A percentile compares a stretch with the other conserved stretches of the same genome.
Conservation (phyloP, 2,329 filamentous ascomycete species). For the Claviceps humidiphila region DNA sequence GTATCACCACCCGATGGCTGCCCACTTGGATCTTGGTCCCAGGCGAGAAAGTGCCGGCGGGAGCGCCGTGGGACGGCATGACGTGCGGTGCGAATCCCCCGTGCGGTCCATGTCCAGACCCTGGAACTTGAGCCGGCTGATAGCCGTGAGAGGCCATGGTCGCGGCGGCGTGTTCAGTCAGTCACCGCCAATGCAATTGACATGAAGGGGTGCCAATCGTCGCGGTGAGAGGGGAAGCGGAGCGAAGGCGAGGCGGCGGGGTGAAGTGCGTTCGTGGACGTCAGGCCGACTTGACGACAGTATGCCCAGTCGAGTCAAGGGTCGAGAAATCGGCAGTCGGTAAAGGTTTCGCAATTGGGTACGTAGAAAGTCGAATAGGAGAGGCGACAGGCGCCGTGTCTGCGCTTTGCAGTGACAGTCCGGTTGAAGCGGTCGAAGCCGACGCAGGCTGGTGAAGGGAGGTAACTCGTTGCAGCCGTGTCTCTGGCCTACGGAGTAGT, state of each 20-base stretch:
- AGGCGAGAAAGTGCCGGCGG: conserved; percentile 79
- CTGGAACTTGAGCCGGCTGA: conserved; percentile 17
- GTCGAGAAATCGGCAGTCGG: not conserved
- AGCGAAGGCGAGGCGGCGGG: not conserved
- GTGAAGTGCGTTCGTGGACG: not conserved
- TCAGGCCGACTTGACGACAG: not conserved
- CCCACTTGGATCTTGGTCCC: conserved; percentile 97
- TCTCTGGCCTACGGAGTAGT: not conserved
- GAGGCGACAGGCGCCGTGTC: not conserved
- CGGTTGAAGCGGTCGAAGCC: not conserved
- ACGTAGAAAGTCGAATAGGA: not conserved
- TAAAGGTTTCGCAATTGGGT: not conserved
- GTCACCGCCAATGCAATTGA: too few species aligned
- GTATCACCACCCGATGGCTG: conserved; percentile 80
- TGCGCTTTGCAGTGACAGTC: not conserved
- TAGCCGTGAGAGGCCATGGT: conserved; percentile 25
- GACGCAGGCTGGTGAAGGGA: not conserved
- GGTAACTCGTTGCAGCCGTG: not conserved
- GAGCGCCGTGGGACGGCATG: conserved; percentile 18
- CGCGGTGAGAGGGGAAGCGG: too few species aligned
- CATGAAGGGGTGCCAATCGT: not conserved
- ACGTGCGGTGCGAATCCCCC: conserved; percentile 29
- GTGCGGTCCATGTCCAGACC: conserved; percentile 23
- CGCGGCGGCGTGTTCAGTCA: not conserved
- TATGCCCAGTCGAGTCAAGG: not conserved